Evolutionary conservation across 2,329 filamentous ascomycete genomes (phyloP).

Genomic region (Monilinia fructigena): DNA sequence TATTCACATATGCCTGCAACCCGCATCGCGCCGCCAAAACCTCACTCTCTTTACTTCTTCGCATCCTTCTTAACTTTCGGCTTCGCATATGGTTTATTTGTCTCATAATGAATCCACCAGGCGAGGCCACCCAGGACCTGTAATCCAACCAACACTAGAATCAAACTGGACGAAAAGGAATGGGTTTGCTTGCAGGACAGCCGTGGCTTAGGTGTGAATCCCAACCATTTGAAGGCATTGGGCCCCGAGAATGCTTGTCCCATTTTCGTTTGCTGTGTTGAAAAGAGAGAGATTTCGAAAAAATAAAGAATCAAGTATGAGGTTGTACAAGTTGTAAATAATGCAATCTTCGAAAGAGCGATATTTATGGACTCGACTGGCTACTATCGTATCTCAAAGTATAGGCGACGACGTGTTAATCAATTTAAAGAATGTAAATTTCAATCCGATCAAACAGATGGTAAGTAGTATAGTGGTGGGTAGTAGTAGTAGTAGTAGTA

Average conservation of each 20-base stretch:
- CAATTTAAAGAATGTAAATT: neutral
- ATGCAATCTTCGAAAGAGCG: neutral
- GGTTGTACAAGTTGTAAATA: neutral
- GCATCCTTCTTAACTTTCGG: conserved; percentile 36
- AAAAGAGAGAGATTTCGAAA: too few relatives aligned
- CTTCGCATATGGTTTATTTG: conserved; percentile 37
- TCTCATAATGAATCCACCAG: conserved; percentile 36
- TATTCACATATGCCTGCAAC: too few relatives aligned
- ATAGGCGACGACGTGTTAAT: neutral
- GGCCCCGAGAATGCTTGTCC: conserved; percentile 38
- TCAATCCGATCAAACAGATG: conserved; percentile 16
- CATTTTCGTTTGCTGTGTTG: conserved; percentile 30
- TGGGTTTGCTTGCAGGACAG: conserved; percentile 36
- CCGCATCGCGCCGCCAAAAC: neutral
- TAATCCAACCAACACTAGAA: conserved; percentile 31
- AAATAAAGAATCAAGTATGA: neutral
- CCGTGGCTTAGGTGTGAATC: conserved; percentile 39
- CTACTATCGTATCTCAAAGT: neutral
- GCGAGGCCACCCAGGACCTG: conserved; percentile 30
- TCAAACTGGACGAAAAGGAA: conserved; percentile 35
- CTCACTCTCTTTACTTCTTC: conserved; percentile 10
- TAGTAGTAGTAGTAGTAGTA: too few relatives aligned
- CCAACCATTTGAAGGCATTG: conserved; percentile 40
- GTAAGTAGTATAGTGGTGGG: neutral
- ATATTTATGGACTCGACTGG: neutral